Evolutionary conservation across 75 land plant genomes (phyloP).

Genomic region (Sequoiadendron giganteum): DNA sequence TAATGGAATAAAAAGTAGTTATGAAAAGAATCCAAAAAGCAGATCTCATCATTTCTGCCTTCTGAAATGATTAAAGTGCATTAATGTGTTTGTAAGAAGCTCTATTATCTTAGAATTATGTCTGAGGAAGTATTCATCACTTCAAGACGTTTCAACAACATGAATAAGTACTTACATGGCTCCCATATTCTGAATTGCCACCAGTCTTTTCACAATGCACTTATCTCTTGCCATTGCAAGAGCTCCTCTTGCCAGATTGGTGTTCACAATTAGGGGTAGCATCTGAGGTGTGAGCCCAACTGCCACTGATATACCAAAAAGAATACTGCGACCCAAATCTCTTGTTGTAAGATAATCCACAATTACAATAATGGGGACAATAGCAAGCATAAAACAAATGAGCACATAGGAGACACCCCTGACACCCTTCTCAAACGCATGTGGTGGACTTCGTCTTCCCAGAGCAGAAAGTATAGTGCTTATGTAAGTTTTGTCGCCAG

Average conservation of each 20-base stretch:
- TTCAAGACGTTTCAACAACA: constrained; percentile 1
- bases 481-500: constrained; percentile 55
- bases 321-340: constrained; percentile 31
- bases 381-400: constrained; percentile 36
- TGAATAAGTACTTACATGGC: constrained; percentile 43
- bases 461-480: constrained; percentile 52
- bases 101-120: neutral
- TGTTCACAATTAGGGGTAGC: constrained; percentile 60
- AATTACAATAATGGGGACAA: constrained; percentile 33
- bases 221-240: constrained; percentile 57
- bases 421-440: constrained; percentile 49
- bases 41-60: neutral
- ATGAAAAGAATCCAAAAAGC: neutral
- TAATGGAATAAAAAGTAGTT: neutral
- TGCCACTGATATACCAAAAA: constrained; percentile 61
- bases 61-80: neutral
- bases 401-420: constrained; percentile 46
- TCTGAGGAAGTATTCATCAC: neutral
- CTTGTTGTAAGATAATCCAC: constrained; percentile 26
- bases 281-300: constrained; percentile 63
- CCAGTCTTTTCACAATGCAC: constrained; percentile 55
- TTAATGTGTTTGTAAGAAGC: neutral
- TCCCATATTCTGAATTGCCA: constrained; percentile 57
- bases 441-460: constrained; percentile 38
- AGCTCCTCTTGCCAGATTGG: constrained; percentile 61